Conservation (phyloP, 2,329 filamentous ascomycete genomes). For the Pseudodiploospora longispora region DNA sequence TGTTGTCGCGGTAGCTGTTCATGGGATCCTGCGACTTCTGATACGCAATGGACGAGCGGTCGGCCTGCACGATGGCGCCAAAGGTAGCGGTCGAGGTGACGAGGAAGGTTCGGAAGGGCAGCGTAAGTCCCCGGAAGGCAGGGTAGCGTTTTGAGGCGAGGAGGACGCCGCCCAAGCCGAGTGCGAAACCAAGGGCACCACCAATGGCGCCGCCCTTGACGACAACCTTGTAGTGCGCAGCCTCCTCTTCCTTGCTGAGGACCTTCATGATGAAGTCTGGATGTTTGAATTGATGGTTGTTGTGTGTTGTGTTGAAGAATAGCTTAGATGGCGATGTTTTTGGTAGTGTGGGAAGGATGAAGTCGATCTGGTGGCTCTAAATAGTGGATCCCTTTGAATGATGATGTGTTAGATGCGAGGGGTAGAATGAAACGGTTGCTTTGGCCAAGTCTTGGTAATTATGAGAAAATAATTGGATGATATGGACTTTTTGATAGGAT, state of each 20-base stretch:
- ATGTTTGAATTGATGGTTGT: not conserved
- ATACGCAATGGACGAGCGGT: slow-evolving; percentile 57
- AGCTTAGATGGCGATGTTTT: too few species aligned
- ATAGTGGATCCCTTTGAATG: not conserved
- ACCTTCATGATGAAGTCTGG: slow-evolving; percentile 67
- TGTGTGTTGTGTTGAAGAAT: not conserved
- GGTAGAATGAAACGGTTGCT: too few species aligned
- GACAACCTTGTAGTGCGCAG: slow-evolving; percentile 73
- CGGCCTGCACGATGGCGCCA: slow-evolving; percentile 78
- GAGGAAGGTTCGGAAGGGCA: slow-evolving; percentile 88
- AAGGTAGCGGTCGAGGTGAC: slow-evolving; percentile 77
- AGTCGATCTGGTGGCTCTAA: not conserved
- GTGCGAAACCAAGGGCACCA: slow-evolving; percentile 56
- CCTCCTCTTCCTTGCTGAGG: slow-evolving; percentile 87
- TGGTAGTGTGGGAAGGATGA: not conserved
- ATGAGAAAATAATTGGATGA: too few species aligned
- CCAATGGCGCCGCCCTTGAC: slow-evolving; percentile 73
- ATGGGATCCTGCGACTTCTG: slow-evolving; percentile 63
- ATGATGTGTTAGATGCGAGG: not conserved
- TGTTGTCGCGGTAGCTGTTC: slow-evolving; percentile 56
- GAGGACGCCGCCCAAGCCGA: slow-evolving; percentile 62
- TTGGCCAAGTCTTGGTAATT: too few species aligned
- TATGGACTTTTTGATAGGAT: too few species aligned
- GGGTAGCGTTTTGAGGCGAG: slow-evolving; percentile 62
- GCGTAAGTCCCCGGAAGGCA: slow-evolving; percentile 70